Base-by-base conservation (phyloP, 2,329 filamentous ascomycete genomes). In the Lachnellula cervina region DNA sequence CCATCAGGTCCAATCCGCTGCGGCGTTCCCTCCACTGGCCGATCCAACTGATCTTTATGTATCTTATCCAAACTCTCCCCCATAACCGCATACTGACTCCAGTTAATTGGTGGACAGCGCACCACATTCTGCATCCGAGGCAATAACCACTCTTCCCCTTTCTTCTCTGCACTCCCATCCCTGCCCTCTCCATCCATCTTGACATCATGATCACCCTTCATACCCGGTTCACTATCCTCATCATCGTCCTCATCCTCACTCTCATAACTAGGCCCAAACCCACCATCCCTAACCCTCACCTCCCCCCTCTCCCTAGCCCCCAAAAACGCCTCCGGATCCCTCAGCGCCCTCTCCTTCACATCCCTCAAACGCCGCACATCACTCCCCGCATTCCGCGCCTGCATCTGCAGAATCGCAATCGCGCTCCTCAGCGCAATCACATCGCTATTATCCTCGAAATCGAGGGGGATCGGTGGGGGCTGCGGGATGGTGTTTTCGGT, bases 11-110 rank as follows among this genome's bases (percentile, higher is more conserved):
- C 65, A 5, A 72, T 50, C 6, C 62, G 66, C 17, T 77, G 78
- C 0, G 83, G 83, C 14, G 69, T 70, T 1, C 83, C 83, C 42
- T 79, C 76, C 8, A 73, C 74, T 1, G 90, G 91, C 52, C 82
- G 80, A 49, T 76, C 73, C 51, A 85, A 74, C 73, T 97, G 91
- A 67, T 96, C 89, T 50, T 84, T 81, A 70, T 97, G 92, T 60
- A 97, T 77, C 69, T 85, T 88, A 71, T 97, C 90, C 37, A 97
- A 77, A 1, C 89, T 83, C 57, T 89, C 87, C 49, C 90, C 92
- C 3, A 94, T 84, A n/a, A 97, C 80, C 64, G 90, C 89, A 71
- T 97, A 97, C 69, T 96, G 92, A 13, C 86, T 83, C 93, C 93
- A 97, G 75, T 97, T 96, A 67, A 97, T 86, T 8, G 90, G 88